Base-by-base conservation (phyloP, 306 rosid species). In the Lathyrus sativus region DNA sequence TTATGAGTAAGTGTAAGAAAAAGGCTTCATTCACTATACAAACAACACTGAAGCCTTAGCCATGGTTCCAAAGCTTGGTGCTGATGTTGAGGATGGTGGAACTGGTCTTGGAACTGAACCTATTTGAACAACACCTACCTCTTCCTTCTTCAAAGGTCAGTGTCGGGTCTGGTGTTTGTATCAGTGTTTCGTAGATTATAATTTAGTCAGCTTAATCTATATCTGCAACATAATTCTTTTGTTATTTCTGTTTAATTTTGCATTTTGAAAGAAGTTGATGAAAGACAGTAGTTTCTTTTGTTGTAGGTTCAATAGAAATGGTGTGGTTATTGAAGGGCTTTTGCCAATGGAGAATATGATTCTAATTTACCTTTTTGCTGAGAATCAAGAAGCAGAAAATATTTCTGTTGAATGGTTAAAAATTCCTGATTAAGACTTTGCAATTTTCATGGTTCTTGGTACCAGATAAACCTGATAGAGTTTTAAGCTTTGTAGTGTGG, bases 251-350 rank as follows among this genome's bases (percentile, higher is more conserved):
- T 33, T 6, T 6, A 6, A 1, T 33, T 33, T 33, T 33, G n/a
- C 8, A 33, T 33, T 33, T 33, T 33, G 38, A 33, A 33, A 33
- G 38, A 33, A 33, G 38, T 33, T 33, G 9, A 9, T 33, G 38
- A 33, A 33, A 33, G 38, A 6, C 8, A 1, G 2, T 35, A 35
- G 9, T 35, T 6, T 9, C 11, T 65, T 53, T 54, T 78, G 8
- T 68, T 87, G 80, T 91, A 87, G 96, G 85, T 77, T 79, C 70
- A 24, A 60, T 53, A 79, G 72, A 57, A 57, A 53, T 76, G 78
- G 54, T 62, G 68, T 26, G 74, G 80, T 63, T 35, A 62, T 28
- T 10, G 80, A 74, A 72, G 79, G 59, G 60, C 70, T 68, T 72
- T 67, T 17, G 68, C 61, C 71, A 51, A 42, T 65, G 79, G 78